A percentile compares a stretch with the other conserved stretches of the same genome.
Evolutionary conservation across 345 rosid species (phyloP).

Genomic region (Gossypium mustelinum): DNA sequence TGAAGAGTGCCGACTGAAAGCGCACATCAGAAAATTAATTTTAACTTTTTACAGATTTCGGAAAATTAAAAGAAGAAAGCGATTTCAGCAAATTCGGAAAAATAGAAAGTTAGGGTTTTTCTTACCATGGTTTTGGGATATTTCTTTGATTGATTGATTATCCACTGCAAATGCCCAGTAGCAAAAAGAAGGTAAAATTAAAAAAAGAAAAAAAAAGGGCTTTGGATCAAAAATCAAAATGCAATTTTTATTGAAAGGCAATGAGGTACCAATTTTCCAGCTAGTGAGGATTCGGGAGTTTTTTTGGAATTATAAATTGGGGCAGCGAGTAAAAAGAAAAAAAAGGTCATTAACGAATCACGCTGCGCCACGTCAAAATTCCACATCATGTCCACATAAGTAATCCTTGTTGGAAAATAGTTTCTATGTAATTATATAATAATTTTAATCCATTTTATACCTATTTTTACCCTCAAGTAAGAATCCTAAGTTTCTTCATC

Average conservation of each 20-base stretch:
- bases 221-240: not conserved
- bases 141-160: constrained; percentile 10
- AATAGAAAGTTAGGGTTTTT: not conserved
- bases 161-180: not conserved
- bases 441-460: too few species aligned
- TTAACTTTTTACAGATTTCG: not conserved
- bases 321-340: not conserved
- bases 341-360: not conserved
- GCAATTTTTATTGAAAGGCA: not conserved
- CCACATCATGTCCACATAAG: too few species aligned
- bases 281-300: not conserved
- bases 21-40: not conserved
- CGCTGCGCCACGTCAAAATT: not conserved
- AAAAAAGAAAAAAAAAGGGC: too few species aligned
- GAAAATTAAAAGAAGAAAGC: not conserved
- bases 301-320: not conserved
- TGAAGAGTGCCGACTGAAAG: constrained; percentile 85
- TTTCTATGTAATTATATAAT: too few species aligned
- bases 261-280: not conserved
- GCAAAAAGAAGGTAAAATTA: not conserved
- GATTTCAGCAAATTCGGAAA: not conserved
- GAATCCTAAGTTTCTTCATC: too few species aligned
- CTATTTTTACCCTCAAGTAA: too few species aligned
- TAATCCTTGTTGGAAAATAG: too few species aligned
- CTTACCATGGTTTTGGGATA: constrained; percentile 17